phyloP scores from a whole-genome alignment of 1,139 yeast genomes.

The Fermentozyma sake region DNA sequence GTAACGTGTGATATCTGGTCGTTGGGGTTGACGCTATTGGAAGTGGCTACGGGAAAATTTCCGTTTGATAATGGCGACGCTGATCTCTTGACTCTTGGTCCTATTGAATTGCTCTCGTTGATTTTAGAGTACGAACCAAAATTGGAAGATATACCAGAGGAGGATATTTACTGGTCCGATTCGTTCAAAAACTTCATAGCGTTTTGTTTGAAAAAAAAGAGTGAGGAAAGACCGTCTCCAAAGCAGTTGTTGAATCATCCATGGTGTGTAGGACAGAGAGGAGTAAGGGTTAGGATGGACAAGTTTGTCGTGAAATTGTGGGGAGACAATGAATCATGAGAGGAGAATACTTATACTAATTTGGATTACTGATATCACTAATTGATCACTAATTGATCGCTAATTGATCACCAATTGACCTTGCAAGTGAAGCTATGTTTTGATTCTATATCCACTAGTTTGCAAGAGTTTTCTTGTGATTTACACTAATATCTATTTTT shows the following conservation, averaged over 20 bases:
- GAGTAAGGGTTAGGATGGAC: constrained; percentile 76
- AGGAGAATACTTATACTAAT: background rate
- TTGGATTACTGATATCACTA: background rate
- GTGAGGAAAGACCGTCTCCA: constrained; percentile 81
- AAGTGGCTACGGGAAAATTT: constrained; percentile 85
- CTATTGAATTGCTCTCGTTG: constrained; percentile 79
- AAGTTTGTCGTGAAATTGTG: constrained; percentile 79
- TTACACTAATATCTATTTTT: too few species aligned
- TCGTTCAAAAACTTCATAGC: constrained; percentile 79
- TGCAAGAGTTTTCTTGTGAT: too few species aligned
- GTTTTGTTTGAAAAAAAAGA: constrained; percentile 78
- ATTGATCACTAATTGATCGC: background rate
- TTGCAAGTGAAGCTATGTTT: too few species aligned
- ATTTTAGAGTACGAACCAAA: constrained; percentile 81
- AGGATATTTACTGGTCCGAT: constrained; percentile 75
- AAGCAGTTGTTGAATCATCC: constrained; percentile 90
- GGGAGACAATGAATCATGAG: constrained; percentile 29
- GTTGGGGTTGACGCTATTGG: constrained; percentile 81
- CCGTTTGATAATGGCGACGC: constrained; percentile 49
- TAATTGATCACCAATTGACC: too few species aligned
- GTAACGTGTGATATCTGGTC: constrained; percentile 98
- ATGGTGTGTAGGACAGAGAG: constrained; percentile 77
- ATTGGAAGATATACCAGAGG: constrained; percentile 70
- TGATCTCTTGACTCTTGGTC: constrained; percentile 51
- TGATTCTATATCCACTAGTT: too few species aligned